Conservation (phyloP, 129 eudicot genomes). For the carrot (Daucus carota) region DH1_v3.0 NC_030381.2:41626001-41626500, state of each 20-base stretch:
- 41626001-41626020: conserved; percentile 38
- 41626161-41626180: conserved; percentile 54
- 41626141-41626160: conserved; percentile 29
- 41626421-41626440: conserved; percentile 26
- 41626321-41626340: conserved; percentile 57
- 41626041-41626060: conserved; percentile 60
- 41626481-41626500: conserved; percentile 64
- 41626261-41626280: conserved; percentile 43
- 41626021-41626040: conserved; percentile 61
- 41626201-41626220: conserved; percentile 58
- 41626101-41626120: conserved; percentile 55
- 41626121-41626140: conserved; percentile 60
- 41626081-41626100: conserved; percentile 38
- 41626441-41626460: conserved; percentile 34
- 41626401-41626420: conserved; percentile 47
- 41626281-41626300: conserved; percentile 30
- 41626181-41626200: conserved; percentile 32
- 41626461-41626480: conserved; percentile 75
- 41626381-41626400: conserved; percentile 42
- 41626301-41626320: conserved; percentile 47
- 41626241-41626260: conserved; percentile 46
- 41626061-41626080: conserved; percentile 49
- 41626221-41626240: conserved; percentile 58
- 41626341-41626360: conserved; percentile 44
- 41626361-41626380: conserved; percentile 43